Conservation (phyloP, 331 rosid species). For the Acacia concinna region DNA sequence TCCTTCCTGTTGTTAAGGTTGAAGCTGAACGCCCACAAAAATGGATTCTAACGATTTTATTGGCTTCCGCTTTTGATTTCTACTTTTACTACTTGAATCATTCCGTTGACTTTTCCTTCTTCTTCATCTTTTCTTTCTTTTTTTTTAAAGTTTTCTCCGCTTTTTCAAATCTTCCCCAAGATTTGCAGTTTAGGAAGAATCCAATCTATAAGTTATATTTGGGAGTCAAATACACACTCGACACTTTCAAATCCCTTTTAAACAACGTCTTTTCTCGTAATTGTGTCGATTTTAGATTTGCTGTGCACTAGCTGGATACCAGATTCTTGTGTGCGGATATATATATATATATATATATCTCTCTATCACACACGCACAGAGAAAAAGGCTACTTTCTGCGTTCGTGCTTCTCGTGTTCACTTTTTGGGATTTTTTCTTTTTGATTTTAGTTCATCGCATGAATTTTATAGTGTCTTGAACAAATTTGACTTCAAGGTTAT, state of each 20-base stretch:
- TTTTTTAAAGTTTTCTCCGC: background rate
- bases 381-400: conserved; percentile 26
- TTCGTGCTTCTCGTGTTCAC: conserved; percentile 29
- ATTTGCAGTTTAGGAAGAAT: background rate
- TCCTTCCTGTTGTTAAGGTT: background rate
- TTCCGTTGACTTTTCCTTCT: conserved; percentile 12
- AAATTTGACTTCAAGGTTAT: background rate
- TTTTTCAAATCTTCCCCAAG: background rate
- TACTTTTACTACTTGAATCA: background rate
- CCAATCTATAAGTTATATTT: background rate
- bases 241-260: background rate
- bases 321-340: no score
- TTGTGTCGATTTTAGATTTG: background rate
- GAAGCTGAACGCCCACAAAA: background rate
- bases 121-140: background rate
- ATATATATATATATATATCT: no score
- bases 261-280: background rate
- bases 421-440: background rate
- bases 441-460: background rate
- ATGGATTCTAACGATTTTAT: background rate
- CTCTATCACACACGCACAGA: background rate
- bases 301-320: background rate
- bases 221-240: background rate
- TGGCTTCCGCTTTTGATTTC: background rate
- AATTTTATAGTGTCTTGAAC: background rate